Percentiles rank a stretch among this genome's conserved stretches.
phyloP scores from a whole-genome alignment of 2,329 filamentous ascomycete genomes.

The Penicillium sp. region DNA sequence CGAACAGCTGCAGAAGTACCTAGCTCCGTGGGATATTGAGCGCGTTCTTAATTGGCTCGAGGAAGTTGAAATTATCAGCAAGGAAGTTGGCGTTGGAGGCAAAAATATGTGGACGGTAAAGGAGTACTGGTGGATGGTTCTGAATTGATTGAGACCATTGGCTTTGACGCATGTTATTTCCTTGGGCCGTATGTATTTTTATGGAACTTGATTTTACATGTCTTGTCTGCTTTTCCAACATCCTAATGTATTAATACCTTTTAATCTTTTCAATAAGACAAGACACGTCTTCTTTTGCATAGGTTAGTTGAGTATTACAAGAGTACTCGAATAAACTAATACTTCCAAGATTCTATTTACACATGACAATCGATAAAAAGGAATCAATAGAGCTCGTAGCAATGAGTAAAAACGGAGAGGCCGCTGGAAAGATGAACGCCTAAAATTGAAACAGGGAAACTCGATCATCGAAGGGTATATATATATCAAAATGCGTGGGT shows the following conservation, averaged over 20 bases:
- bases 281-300: neutral
- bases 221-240: too few species aligned
- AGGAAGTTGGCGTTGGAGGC: slow-evolving; percentile 20
- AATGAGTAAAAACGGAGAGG: neutral
- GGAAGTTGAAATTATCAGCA: slow-evolving; percentile 22
- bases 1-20: slow-evolving; percentile 33
- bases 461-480: neutral
- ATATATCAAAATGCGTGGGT: neutral
- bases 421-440: neutral
- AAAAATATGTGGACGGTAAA: slow-evolving; percentile 26
- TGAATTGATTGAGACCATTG: slow-evolving; percentile 13
- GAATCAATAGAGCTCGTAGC: neutral
- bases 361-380: neutral
- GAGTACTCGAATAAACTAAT: too few species aligned
- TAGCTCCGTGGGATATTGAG: slow-evolving; percentile 42
- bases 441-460: neutral
- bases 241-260: neutral
- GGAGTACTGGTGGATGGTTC: slow-evolving; percentile 42
- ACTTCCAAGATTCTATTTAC: neutral
- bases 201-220: neutral
- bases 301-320: too few species aligned
- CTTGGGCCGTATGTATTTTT: neutral
- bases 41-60: slow-evolving; percentile 40
- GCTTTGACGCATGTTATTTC: neutral
- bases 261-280: neutral